Conservation (phyloP, 2,329 filamentous ascomycete genomes). For the Exophiala sideris region DNA sequence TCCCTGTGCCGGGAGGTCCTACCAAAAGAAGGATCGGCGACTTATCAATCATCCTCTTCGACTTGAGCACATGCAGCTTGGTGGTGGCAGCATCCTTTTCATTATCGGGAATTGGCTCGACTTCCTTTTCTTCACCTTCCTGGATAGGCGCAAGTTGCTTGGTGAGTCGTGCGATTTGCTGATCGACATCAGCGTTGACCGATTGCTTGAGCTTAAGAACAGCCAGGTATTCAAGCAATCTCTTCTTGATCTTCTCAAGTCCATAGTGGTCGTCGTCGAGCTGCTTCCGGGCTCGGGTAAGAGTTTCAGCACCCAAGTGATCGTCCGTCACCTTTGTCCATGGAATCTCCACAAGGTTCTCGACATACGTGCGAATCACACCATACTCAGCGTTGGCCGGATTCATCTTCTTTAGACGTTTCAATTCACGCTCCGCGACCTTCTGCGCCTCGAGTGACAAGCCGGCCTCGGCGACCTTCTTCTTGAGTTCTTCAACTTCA, state of each 20-base stretch:
- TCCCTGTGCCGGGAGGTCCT: slow-evolving; percentile 90
- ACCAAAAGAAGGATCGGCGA: slow-evolving; percentile 92
- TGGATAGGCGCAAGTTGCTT: slow-evolving; percentile 40
- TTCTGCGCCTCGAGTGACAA: slow-evolving; percentile 82
- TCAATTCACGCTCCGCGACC: slow-evolving; percentile 85
- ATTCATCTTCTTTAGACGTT: slow-evolving; percentile 89
- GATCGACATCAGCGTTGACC: slow-evolving; percentile 77
- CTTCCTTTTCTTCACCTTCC: slow-evolving; percentile 33
- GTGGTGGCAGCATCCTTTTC: slow-evolving; percentile 49
- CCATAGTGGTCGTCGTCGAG: slow-evolving; percentile 96
- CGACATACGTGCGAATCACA: slow-evolving; percentile 87
- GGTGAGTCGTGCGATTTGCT: slow-evolving; percentile 62
- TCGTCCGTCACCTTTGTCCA: slow-evolving; percentile 86
- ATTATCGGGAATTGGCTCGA: slow-evolving; percentile 51
- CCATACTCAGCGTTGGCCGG: slow-evolving; percentile 95
- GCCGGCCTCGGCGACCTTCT: slow-evolving; percentile 76
- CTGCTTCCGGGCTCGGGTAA: slow-evolving; percentile 78
- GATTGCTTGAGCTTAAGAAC: slow-evolving; percentile 94
- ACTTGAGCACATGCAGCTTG: slow-evolving; percentile 72
- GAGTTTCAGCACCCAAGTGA: slow-evolving; percentile 74
- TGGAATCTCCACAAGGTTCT: slow-evolving; percentile 89
- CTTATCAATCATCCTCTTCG: slow-evolving; percentile 85
- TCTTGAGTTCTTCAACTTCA: slow-evolving; percentile 87
- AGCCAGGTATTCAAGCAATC: slow-evolving; percentile 88
- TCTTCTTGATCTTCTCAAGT: slow-evolving; percentile 94